Conservation (phyloP, 192 early-diverging fungal species). For the Backusella morwellensis region DNA sequence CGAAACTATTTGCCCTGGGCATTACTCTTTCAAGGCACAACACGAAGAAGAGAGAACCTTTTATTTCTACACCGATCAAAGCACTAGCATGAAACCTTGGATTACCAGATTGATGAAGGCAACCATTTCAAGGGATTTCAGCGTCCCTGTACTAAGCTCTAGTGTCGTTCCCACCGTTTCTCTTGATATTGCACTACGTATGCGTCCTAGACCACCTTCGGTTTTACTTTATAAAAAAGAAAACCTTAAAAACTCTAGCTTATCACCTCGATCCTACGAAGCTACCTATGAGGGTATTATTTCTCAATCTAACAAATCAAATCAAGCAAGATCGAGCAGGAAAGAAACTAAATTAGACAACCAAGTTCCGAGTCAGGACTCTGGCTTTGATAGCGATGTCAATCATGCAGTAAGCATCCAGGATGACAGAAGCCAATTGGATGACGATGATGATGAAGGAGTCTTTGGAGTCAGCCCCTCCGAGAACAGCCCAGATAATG, state of each 20-base stretch:
- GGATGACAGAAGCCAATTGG: not conserved
- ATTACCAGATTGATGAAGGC: slow-evolving; percentile 61
- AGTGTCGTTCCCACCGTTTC: slow-evolving; percentile 54
- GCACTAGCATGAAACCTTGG: slow-evolving; percentile 49
- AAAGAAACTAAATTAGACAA: not conserved
- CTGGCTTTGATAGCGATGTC: not conserved
- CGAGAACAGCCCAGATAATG: not conserved
- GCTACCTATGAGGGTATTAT: not conserved
- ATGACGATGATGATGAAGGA: not conserved
- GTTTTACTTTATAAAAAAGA: slow-evolving; percentile 26
- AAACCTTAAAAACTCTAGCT: slow-evolving; percentile 12
- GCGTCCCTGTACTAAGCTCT: slow-evolving; percentile 54
- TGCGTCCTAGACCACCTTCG: slow-evolving; percentile 51
- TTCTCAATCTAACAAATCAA: not conserved
- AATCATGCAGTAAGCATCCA: not conserved
- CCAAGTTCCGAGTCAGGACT: not conserved
- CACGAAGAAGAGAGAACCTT: slow-evolving; percentile 57
- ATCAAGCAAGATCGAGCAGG: not conserved
- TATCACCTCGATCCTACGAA: slow-evolving; percentile 9
- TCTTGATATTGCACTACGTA: slow-evolving; percentile 47
- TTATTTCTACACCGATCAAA: slow-evolving; percentile 57
- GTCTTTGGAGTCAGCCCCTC: not conserved
- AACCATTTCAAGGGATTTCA: slow-evolving; percentile 55
- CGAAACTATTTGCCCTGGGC: slow-evolving; percentile 54
- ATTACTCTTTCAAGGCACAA: slow-evolving; percentile 59